phyloP scores from a whole-genome alignment of 2,329 filamentous ascomycete genomes.

The Cytospora leucostoma region DNA sequence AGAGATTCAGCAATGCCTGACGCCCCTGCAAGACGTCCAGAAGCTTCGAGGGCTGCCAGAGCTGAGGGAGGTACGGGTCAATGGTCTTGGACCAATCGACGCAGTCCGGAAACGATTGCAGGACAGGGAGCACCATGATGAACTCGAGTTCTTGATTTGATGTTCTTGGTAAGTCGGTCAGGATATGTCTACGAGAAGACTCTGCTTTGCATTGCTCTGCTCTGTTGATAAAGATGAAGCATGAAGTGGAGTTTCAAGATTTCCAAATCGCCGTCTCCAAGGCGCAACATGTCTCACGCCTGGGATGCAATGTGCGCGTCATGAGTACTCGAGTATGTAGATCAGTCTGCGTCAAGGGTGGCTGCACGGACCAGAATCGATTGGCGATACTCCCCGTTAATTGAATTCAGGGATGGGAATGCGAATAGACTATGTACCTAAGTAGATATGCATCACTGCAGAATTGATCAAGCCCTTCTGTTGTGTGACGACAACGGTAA shows the following conservation, averaged over 20 bases:
- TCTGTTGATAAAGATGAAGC: neutral
- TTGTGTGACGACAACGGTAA: neutral
- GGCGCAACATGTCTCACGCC: too few relatives aligned
- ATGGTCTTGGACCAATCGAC: conserved; percentile 75
- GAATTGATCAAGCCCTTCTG: neutral
- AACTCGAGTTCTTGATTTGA: neutral
- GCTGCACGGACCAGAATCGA: neutral
- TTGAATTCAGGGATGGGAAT: neutral
- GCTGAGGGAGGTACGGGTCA: conserved; percentile 70
- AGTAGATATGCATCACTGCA: neutral
- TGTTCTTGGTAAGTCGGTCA: neutral
- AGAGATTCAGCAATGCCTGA: conserved; percentile 68
- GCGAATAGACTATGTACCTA: neutral
- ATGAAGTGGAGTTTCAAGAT: neutral
- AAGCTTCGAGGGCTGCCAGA: conserved; percentile 69
- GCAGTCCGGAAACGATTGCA: conserved; percentile 72
- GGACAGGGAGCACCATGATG: conserved; percentile 69
- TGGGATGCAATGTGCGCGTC: conserved; percentile 25
- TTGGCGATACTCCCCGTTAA: conserved; percentile 2
- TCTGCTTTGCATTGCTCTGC: neutral
- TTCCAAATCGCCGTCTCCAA: neutral
- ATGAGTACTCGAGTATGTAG: conserved; percentile 9
- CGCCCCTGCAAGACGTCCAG: conserved; percentile 60
- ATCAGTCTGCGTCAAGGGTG: neutral
- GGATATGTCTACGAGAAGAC: neutral